These are phyloP conservation scores for Xylaria polymorpha DNA, from an alignment of 2,329 filamentous ascomycete genomes.

Conservation along the genomic window DNA sequence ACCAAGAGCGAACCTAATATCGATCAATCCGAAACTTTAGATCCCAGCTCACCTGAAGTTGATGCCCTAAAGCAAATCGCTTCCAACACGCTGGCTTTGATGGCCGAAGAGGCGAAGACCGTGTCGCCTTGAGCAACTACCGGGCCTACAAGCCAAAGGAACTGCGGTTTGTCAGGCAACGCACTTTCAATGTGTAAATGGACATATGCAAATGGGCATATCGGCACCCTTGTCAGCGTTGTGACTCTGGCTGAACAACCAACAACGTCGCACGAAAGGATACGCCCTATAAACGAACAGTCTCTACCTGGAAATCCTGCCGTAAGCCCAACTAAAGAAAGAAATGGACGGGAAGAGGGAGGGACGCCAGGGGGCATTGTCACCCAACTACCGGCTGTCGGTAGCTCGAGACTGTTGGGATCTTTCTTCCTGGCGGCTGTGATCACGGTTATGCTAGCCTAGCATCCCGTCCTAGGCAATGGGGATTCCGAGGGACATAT, in stretches of 20 bases:
- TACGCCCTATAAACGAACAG: not conserved
- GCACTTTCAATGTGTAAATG: not conserved
- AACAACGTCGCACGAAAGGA: not conserved
- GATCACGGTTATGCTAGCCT: not conserved
- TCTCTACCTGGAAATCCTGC: not conserved
- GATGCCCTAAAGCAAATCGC: conserved; percentile 26
- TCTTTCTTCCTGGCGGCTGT: not conserved
- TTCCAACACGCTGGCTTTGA: conserved; percentile 10
- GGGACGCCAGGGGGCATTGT: not conserved
- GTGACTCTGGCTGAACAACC: not conserved
- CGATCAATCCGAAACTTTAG: not conserved
- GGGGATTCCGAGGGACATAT: not conserved
- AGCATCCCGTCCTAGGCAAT: not conserved
- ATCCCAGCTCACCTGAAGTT: conserved; percentile 1
- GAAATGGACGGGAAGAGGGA: not conserved
- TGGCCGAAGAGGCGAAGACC: not conserved
- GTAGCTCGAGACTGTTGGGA: not conserved
- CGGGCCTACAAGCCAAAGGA: not conserved
- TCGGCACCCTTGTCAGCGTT: not conserved
- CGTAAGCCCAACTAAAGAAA: not conserved
- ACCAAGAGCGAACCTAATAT: not conserved
- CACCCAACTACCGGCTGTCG: not conserved
- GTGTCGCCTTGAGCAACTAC: conserved; percentile 1
- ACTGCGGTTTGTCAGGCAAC: not conserved
- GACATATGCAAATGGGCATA: not conserved